A percentile compares a stretch with the other conserved stretches of the same genome.
Conservation (phyloP, 768 basidiomycete genomes). For the Mycena metata region DNA sequence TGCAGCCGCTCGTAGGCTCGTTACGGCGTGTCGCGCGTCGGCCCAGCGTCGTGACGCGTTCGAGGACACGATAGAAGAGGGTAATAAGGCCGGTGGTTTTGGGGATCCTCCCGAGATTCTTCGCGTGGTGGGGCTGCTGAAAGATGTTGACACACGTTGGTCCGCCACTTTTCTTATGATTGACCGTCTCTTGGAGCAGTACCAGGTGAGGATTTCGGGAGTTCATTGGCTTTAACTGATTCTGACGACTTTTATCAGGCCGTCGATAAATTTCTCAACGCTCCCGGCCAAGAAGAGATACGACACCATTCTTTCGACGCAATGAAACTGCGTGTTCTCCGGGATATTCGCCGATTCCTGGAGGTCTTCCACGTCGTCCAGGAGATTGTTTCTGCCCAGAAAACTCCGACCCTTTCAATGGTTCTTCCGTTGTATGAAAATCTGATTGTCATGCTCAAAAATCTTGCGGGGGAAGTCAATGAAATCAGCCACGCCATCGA, state of each 20-base stretch:
- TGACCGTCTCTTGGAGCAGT: slow-evolving; percentile 41
- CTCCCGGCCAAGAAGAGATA: slow-evolving; percentile 33
- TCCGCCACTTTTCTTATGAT: slow-evolving; percentile 51
- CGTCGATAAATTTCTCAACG: slow-evolving; percentile 3
- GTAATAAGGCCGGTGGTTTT: slow-evolving; percentile 24
- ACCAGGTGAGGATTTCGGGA: slow-evolving; percentile 3
- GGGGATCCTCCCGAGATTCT: slow-evolving; percentile 18
- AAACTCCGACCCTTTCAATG: no score
- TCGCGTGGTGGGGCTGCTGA: slow-evolving; percentile 38
- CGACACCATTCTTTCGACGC: not conserved
- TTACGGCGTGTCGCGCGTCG: slow-evolving; percentile 35
- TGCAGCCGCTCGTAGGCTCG: not conserved
- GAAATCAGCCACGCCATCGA: slow-evolving; percentile 24
- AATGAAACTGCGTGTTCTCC: slow-evolving; percentile 26
- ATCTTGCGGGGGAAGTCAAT: slow-evolving; percentile 1
- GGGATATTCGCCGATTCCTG: no score
- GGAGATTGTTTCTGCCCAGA: no score
- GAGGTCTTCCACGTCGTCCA: no score
- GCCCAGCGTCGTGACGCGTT: slow-evolving; percentile 32
- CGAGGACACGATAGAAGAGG: slow-evolving; percentile 17
- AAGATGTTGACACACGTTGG: slow-evolving; percentile 47
- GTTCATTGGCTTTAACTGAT: not conserved
- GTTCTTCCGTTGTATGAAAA: slow-evolving; percentile 47
- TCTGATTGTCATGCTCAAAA: slow-evolving; percentile 36
- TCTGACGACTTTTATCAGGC: slow-evolving; percentile 24